phyloP scores from a whole-genome alignment of 2,329 filamentous ascomycete genomes.

The Penicillium aurantiogriseum region DNA sequence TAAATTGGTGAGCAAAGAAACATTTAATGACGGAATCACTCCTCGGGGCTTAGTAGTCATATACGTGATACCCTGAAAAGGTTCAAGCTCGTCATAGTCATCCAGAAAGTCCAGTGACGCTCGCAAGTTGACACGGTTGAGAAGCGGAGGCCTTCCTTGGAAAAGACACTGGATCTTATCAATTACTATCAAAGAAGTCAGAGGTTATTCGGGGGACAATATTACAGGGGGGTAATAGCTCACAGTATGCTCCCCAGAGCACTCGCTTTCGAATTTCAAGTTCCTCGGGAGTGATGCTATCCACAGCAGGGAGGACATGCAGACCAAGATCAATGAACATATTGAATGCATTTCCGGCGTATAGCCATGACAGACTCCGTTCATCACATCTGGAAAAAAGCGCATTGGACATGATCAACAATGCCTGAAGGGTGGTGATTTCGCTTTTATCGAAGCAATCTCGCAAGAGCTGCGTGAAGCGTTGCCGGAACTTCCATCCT shows the following conservation, averaged over 20 bases:
- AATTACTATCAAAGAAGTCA: conserved; percentile 18
- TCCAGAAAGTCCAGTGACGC: conserved; percentile 46
- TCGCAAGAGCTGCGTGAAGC: conserved; percentile 50
- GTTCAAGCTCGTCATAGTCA: conserved; percentile 46
- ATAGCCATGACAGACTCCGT: conserved; percentile 54
- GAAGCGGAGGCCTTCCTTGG: conserved; percentile 51
- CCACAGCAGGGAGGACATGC: conserved; percentile 44
- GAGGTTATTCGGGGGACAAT: neutral
- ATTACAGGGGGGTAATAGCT: neutral
- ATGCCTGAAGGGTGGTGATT: conserved; percentile 55
- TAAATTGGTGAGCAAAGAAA: conserved; percentile 29
- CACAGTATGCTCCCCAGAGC: conserved; percentile 48
- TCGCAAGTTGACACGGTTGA: conserved; percentile 46
- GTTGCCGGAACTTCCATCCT: conserved; percentile 50
- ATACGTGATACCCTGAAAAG: conserved; percentile 48
- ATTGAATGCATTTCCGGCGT: conserved; percentile 52
- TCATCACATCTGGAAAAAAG: conserved; percentile 54
- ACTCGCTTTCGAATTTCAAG: conserved; percentile 47
- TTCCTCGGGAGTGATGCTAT: conserved; percentile 47
- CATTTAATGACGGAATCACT: conserved; percentile 22
- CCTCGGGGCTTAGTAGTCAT: conserved; percentile 3
- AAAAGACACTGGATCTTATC: conserved; percentile 57
- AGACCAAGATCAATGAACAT: conserved; percentile 55
- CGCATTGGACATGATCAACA: conserved; percentile 53
- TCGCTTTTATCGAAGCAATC: conserved; percentile 50